These are phyloP conservation scores for Naganishia vaughanmartiniae DNA, from an alignment of 768 basidiomycete genomes.

Conservation along the genomic window DNA sequence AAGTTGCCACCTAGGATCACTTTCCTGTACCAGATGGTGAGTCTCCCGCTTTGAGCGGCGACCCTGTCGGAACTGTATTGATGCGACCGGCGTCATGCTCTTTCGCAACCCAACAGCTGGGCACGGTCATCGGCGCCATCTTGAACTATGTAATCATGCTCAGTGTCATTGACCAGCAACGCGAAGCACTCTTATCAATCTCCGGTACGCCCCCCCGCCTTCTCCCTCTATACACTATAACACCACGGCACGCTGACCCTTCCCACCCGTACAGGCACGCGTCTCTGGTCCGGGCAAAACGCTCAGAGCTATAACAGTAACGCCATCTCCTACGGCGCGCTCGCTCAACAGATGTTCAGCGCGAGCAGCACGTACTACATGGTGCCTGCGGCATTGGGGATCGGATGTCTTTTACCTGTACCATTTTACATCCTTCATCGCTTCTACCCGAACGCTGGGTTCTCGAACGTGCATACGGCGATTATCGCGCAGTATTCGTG, in stretches of 20 bases:
- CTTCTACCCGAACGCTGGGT: conserved; percentile 29
- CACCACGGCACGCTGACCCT: too few relatives aligned
- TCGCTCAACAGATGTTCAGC: conserved; percentile 48
- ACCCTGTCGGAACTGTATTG: too few relatives aligned
- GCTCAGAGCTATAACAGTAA: conserved; percentile 43
- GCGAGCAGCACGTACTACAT: conserved; percentile 39
- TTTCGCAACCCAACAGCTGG: conserved; percentile 28
- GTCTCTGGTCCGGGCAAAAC: conserved; percentile 44
- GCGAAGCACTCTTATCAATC: conserved; percentile 35
- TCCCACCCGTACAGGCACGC: neutral
- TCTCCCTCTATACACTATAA: too few relatives aligned
- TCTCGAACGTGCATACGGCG: conserved; percentile 34
- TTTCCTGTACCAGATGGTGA: conserved; percentile 39
- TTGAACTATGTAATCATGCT: conserved; percentile 54
- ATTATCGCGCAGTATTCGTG: conserved; percentile 43
- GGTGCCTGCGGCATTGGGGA: conserved; percentile 37
- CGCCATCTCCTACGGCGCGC: conserved; percentile 55
- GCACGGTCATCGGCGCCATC: conserved; percentile 37
- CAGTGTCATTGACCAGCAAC: conserved; percentile 43
- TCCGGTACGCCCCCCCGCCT: conserved; percentile 27
- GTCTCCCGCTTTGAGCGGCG: neutral
- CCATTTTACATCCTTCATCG: conserved; percentile 39
- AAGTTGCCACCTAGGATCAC: conserved; percentile 41
- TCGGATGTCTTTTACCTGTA: conserved; percentile 39
- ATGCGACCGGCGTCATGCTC: neutral